Evolutionary conservation across 1,139 yeast genomes (phyloP).

Genomic region (Kodamaea fungicola): DNA sequence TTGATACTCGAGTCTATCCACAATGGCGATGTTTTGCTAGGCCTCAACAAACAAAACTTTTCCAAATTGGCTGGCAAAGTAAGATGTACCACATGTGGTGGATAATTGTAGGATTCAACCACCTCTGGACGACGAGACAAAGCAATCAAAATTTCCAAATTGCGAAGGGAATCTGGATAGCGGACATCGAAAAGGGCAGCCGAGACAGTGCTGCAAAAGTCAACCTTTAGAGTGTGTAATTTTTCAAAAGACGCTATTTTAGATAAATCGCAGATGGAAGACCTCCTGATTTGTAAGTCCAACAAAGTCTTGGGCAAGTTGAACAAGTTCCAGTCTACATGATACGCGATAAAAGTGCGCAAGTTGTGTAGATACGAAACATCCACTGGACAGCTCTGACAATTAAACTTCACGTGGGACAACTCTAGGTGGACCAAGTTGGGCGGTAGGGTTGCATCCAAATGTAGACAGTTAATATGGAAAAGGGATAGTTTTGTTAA

Average conservation of each 20-base stretch:
- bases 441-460: conserved; percentile 3
- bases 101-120: not conserved
- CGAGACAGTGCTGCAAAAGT: conserved; percentile 2
- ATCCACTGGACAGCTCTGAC: not conserved
- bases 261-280: conserved; percentile 1
- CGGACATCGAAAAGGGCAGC: conserved; percentile 2
- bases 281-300: conserved; percentile 1
- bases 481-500: conserved; percentile 2
- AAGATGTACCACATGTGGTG: conserved; percentile 1
- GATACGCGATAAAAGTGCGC: conserved; percentile 2
- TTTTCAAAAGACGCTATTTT: not conserved
- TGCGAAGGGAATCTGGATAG: conserved; percentile 1
- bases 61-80: conserved; percentile 2
- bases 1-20: not conserved
- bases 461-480: conserved; percentile 1
- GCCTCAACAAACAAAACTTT: conserved; percentile 4
- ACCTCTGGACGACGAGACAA: not conserved
- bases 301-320: conserved; percentile 1
- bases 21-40: not conserved
- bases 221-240: conserved; percentile 1
- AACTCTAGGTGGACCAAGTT: conserved; percentile 2
- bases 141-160: conserved; percentile 4
- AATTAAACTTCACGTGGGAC: conserved; percentile 2
- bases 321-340: conserved; percentile 5
- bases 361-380: conserved; percentile 3